These are phyloP conservation scores for Exophiala sideris DNA, from an alignment of 2,329 filamentous ascomycete genomes.

Conservation along the genomic window DNA sequence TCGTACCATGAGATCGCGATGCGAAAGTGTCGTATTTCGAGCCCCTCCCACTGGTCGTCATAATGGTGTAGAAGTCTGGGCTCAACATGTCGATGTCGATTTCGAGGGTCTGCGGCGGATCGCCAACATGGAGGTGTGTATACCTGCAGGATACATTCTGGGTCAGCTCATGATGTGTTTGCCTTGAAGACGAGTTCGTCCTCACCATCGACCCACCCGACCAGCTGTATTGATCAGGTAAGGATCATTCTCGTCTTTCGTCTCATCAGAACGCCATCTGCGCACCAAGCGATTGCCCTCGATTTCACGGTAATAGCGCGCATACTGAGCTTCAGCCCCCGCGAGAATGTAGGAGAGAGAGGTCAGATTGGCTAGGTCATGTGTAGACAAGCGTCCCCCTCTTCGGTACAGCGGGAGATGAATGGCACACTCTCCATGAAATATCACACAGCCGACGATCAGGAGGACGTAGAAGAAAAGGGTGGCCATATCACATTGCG, in stretches of 20 bases:
- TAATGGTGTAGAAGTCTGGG: conserved; percentile 32
- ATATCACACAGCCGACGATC: not conserved
- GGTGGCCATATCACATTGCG: not conserved
- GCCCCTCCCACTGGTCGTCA: conserved; percentile 32
- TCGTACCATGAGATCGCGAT: conserved; percentile 29
- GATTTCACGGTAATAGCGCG: conserved; percentile 29
- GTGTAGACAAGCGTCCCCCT: conserved; percentile 19
- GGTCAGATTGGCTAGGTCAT: conserved; percentile 27
- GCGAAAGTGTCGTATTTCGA: conserved; percentile 30
- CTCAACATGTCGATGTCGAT: conserved; percentile 34
- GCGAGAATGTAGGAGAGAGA: conserved; percentile 25
- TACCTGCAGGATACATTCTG: conserved; percentile 23
- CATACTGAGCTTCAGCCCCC: conserved; percentile 29
- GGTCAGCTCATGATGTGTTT: no score
- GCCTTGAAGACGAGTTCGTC: not conserved
- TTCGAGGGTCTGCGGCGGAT: conserved; percentile 29
- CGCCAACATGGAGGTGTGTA: conserved; percentile 28
- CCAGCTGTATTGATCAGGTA: conserved; percentile 19
- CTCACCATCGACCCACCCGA: conserved; percentile 7
- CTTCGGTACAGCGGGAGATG: conserved; percentile 23
- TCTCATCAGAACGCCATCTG: conserved; percentile 24
- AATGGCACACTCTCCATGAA: conserved; percentile 2
- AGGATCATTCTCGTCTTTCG: conserved; percentile 23
- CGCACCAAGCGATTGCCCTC: conserved; percentile 32
- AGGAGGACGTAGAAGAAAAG: not conserved